Evolutionary conservation across 768 basidiomycete genomes (phyloP).

Genomic region (Lepiota subincarnata): DNA sequence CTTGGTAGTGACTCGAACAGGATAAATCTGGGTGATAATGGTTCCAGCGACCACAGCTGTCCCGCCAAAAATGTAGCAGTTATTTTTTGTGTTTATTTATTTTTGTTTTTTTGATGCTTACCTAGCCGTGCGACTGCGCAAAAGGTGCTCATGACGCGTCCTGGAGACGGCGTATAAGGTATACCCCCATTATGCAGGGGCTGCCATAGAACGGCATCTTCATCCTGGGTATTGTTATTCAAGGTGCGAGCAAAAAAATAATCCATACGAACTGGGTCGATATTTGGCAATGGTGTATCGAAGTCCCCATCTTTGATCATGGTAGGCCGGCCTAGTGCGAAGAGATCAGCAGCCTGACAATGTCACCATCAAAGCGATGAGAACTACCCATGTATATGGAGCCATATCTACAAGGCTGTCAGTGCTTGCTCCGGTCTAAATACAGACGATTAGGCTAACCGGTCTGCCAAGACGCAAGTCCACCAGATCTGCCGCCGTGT

Average conservation of each 20-base stretch:
- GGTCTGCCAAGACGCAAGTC: slow-evolving; percentile 67
- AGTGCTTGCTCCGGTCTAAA: not conserved
- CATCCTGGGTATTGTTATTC: slow-evolving; percentile 38
- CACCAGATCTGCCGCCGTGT: slow-evolving; percentile 78
- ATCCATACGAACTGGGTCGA: slow-evolving; percentile 42
- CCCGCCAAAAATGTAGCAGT: not conserved
- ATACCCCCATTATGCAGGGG: slow-evolving; percentile 37
- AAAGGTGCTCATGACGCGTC: slow-evolving; percentile 50
- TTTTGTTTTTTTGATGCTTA: slow-evolving; percentile 27
- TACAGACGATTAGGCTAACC: slow-evolving; percentile 35
- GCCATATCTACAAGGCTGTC: slow-evolving; percentile 39
- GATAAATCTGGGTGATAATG: slow-evolving; percentile 67
- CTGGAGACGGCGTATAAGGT: slow-evolving; percentile 44
- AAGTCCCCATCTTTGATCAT: slow-evolving; percentile 67
- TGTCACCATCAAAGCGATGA: not conserved
- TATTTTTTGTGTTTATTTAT: not conserved
- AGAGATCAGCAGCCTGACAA: not conserved
- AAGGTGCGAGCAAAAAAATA: not conserved
- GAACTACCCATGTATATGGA: slow-evolving; percentile 68
- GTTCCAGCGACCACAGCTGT: slow-evolving; percentile 64
- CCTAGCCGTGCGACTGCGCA: slow-evolving; percentile 55
- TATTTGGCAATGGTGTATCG: slow-evolving; percentile 58
- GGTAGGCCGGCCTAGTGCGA: slow-evolving; percentile 54
- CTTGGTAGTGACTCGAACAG: slow-evolving; percentile 49
- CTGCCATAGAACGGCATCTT: slow-evolving; percentile 55